Evolutionary conservation across 441 rosid species (phyloP).

Genomic region (Populus hybrid): DNA sequence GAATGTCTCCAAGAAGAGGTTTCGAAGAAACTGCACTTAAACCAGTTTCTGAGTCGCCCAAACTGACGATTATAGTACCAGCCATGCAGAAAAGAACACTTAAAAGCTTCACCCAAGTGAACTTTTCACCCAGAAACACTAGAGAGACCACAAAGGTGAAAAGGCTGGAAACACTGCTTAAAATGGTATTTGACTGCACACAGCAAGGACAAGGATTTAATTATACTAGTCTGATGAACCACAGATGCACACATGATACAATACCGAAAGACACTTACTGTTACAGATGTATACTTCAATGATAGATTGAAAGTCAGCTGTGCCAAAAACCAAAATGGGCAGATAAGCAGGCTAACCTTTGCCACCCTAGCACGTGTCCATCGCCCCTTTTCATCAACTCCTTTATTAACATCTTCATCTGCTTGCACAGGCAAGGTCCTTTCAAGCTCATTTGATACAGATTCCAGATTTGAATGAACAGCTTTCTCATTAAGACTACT

Average conservation of each 20-base stretch:
- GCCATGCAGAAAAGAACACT: conserved; percentile 96
- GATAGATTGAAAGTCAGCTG: conserved; percentile 89
- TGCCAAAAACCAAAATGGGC: conserved; percentile 96
- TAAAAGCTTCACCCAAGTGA: conserved; percentile 80
- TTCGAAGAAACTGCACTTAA: conserved; percentile 47
- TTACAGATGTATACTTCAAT: conserved; percentile 84
- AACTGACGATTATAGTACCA: conserved; percentile 83
- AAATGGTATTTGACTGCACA: conserved; percentile 87
- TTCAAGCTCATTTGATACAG: conserved; percentile 25
- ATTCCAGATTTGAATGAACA: conserved; percentile 30
- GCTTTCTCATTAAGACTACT: conserved; percentile 23
- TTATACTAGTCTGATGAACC: conserved; percentile 6
- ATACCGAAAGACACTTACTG: conserved; percentile 46
- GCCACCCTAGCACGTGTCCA: conserved; percentile 88
- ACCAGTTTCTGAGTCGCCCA: conserved; percentile 66
- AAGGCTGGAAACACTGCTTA: conserved; percentile 89
- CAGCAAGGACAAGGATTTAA: conserved; percentile 17
- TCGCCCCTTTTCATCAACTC: conserved; percentile 72
- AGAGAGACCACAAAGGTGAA: conserved; percentile 85
- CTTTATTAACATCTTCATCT: conserved; percentile 22
- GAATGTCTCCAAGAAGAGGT: conserved; percentile 78
- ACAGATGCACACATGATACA: conserved; percentile 3
- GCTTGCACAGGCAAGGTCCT: conserved; percentile 26
- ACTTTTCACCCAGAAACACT: conserved; percentile 74
- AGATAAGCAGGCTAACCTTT: conserved; percentile 68